Evolutionary conservation across 495 filamentous ascomycete genomes (phyloP).

Genomic region (Neurospora sp.): DNA sequence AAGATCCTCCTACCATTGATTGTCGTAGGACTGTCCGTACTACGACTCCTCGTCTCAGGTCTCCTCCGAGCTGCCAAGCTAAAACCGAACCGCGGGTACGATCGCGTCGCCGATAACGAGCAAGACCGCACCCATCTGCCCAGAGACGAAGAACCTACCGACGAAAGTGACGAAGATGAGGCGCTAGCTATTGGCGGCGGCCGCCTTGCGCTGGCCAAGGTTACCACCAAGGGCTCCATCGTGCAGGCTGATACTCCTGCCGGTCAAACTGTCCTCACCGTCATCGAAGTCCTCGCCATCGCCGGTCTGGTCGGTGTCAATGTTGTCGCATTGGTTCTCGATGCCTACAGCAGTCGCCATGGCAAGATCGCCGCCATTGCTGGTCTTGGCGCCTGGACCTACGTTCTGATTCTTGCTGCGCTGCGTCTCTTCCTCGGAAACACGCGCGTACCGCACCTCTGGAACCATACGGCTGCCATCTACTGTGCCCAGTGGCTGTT

Average conservation of each 20-base stretch:
- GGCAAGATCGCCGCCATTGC: slow-evolving; percentile 49
- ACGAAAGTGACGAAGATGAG: slow-evolving; percentile 55
- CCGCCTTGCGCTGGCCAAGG: slow-evolving; percentile 50
- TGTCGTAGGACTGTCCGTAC: slow-evolving; percentile 56
- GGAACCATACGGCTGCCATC: slow-evolving; percentile 87
- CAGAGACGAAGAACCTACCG: slow-evolving; percentile 30
- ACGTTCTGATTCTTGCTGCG: slow-evolving; percentile 65
- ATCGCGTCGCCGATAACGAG: slow-evolving; percentile 29
- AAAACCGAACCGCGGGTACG: slow-evolving; percentile 40
- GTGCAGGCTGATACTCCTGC: slow-evolving; percentile 69
- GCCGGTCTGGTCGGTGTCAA: slow-evolving; percentile 60
- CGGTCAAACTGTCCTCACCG: slow-evolving; percentile 57
- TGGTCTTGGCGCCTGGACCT: slow-evolving; percentile 64
- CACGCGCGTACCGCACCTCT: slow-evolving; percentile 60
- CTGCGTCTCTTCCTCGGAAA: slow-evolving; percentile 64
- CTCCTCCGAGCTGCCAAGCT: slow-evolving; percentile 36
- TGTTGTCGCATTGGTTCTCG: slow-evolving; percentile 43
- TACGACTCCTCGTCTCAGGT: slow-evolving; percentile 49
- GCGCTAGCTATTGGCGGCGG: slow-evolving; percentile 41
- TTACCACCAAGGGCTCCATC: slow-evolving; percentile 50
- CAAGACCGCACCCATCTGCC: slow-evolving; percentile 39
- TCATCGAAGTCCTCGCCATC: slow-evolving; percentile 65
- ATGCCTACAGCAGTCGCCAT: slow-evolving; percentile 20
- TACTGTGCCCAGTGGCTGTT: slow-evolving; percentile 80
- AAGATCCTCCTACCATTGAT: slow-evolving; percentile 72